Evolutionary conservation across 2,329 filamentous ascomycete genomes (phyloP).

Genomic region (Fulvia fulva): DNA sequence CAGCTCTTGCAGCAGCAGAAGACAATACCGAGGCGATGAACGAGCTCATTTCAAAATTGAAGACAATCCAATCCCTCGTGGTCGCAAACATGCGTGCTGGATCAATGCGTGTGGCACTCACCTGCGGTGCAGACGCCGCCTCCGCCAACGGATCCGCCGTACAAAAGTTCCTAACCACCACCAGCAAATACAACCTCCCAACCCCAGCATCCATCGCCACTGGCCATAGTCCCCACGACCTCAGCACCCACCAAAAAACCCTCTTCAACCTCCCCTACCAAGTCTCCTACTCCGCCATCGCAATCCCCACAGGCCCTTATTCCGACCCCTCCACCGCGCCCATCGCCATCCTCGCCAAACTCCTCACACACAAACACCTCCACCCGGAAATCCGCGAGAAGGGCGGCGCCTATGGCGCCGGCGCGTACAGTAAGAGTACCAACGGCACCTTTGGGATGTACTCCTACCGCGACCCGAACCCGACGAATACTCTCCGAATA

Average conservation of each 20-base stretch:
- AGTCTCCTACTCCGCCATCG: conserved; percentile 87
- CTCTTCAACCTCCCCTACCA: conserved; percentile 96
- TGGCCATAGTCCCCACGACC: conserved; percentile 21
- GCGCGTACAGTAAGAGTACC: conserved; percentile 74
- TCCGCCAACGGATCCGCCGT: conserved; percentile 67
- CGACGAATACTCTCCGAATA: conserved; percentile 78
- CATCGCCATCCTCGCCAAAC: conserved; percentile 81
- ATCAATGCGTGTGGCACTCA: conserved; percentile 74
- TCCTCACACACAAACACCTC: conserved; percentile 92
- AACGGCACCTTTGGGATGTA: conserved; percentile 91
- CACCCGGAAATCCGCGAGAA: conserved; percentile 98
- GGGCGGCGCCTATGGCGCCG: conserved; percentile 91
- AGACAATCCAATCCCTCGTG: conserved; percentile 75
- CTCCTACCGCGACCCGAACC: conserved; percentile 94
- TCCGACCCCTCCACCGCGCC: conserved; percentile 69
- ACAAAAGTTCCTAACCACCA: conserved; percentile 59
- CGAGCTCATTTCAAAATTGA: conserved; percentile 60
- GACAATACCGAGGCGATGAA: conserved; percentile 67
- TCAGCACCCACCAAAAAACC: conserved; percentile 52
- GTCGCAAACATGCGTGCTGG: conserved; percentile 56
- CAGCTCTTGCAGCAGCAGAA: conserved; percentile 71
- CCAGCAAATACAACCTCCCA: conserved; percentile 25
- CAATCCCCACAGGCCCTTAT: conserved; percentile 80
- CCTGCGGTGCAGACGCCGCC: conserved; percentile 74
- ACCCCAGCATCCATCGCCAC: conserved; percentile 23